Conservation (phyloP, 225 moss, liverwort and hornwort species). For the Ulota crispa region DNA sequence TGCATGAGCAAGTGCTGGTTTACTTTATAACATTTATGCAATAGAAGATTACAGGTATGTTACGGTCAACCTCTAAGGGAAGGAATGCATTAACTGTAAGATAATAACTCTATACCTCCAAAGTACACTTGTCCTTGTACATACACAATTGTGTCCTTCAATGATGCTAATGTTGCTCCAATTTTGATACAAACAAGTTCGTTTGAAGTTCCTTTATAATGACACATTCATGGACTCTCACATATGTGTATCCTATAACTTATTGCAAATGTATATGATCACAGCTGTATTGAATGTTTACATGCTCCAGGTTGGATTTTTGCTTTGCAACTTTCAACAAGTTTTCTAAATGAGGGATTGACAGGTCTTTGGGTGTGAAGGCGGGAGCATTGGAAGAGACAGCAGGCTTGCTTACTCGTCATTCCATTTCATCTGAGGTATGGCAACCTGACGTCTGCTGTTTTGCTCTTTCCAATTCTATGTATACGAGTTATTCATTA, state of each 20-base stretch:
- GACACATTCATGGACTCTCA: not conserved
- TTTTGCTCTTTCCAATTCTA: not conserved
- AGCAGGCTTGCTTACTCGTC: slow-evolving; percentile 79
- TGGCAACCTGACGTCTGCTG: slow-evolving; percentile 1
- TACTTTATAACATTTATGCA: slow-evolving; percentile 73
- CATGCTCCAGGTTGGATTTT: not conserved
- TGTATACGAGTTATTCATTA: not conserved
- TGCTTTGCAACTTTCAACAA: not conserved
- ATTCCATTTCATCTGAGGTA: slow-evolving; percentile 65
- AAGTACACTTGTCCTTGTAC: not conserved
- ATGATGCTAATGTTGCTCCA: not conserved
- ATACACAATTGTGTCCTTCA: not conserved
- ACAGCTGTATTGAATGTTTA: not conserved
- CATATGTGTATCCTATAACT: not conserved
- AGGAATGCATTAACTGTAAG: not conserved
- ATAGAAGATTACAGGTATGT: slow-evolving; percentile 64
- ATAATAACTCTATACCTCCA: not conserved
- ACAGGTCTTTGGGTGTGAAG: slow-evolving; percentile 66
- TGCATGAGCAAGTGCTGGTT: slow-evolving; percentile 71
- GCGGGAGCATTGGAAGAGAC: slow-evolving; percentile 83
- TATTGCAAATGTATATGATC: not conserved
- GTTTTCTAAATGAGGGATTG: slow-evolving; percentile 8
- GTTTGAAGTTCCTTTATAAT: not conserved
- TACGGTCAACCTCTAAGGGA: slow-evolving; percentile 4
- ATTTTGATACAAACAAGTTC: not conserved